These are phyloP conservation scores for Helicocarpus griseus DNA, from an alignment of 2,329 filamentous ascomycete genomes.

Conservation along the genomic window DNA sequence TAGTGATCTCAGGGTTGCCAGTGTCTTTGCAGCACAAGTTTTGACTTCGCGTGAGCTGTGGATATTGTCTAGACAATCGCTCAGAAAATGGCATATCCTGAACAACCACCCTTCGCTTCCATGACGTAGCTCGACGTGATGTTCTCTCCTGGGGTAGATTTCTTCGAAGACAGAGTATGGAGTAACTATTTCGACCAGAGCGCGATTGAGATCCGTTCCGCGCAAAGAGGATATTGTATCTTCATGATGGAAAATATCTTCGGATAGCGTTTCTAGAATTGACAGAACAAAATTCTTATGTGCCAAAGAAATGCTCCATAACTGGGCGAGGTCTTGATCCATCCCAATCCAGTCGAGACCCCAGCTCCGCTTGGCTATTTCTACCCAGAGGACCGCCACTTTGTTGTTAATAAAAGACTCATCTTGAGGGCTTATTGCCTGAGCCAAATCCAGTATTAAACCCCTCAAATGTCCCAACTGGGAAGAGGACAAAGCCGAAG, in stretches of 20 bases:
- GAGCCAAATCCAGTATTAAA: constrained; percentile 72
- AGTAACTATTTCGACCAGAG: constrained; percentile 89
- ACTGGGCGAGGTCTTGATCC: constrained; percentile 69
- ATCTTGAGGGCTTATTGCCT: constrained; percentile 60
- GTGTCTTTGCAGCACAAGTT: constrained; percentile 62
- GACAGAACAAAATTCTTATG: constrained; percentile 83
- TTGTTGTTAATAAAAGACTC: constrained; percentile 84
- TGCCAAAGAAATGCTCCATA: constrained; percentile 58
- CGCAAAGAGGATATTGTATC: constrained; percentile 76
- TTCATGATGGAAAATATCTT: constrained; percentile 87
- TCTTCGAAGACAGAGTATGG: constrained; percentile 65
- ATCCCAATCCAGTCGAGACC: constrained; percentile 89
- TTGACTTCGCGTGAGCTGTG: constrained; percentile 58
- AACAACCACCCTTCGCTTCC: constrained; percentile 81
- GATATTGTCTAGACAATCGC: constrained; percentile 59
- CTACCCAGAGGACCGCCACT: constrained; percentile 86
- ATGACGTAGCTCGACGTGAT: constrained; percentile 58
- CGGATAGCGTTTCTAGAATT: constrained; percentile 82
- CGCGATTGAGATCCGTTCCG: constrained; percentile 74
- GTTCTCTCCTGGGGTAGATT: constrained; percentile 63
- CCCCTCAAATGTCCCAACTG: constrained; percentile 60
- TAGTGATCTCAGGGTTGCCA: constrained; percentile 67
- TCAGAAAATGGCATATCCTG: constrained; percentile 64
- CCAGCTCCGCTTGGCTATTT: constrained; percentile 89
- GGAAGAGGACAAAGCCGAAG: constrained; percentile 60